These are phyloP conservation scores for Acer negundo DNA, from an alignment of 345 rosid genomes.

Conservation along the genomic window DNA sequence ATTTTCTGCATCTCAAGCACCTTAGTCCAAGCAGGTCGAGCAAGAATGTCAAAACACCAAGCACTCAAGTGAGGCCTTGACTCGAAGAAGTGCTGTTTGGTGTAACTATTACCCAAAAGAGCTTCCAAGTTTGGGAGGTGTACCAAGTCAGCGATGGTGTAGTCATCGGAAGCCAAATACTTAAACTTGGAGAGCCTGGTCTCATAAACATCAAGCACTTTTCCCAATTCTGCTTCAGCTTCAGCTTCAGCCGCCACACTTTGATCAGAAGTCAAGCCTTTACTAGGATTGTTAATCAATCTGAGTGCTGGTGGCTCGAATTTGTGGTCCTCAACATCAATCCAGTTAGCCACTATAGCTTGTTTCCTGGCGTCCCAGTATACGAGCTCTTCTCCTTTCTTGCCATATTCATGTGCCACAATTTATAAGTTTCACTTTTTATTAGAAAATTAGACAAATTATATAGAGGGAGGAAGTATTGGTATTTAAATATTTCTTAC, in stretches of 20 bases:
- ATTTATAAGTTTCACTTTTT: not conserved
- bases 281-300: conserved; percentile 7
- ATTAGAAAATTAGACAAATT: too few relatives aligned
- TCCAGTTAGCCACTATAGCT: conserved; percentile 20
- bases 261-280: conserved; percentile 5
- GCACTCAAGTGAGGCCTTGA: conserved; percentile 15
- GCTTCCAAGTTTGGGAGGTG: conserved; percentile 22
- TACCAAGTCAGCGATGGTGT: conserved; percentile 21
- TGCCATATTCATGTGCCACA: not conserved
- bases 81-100: conserved; percentile 20
- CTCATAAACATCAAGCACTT: conserved; percentile 20
- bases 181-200: conserved; percentile 17
- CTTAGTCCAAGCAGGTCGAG: conserved; percentile 22
- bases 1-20: conserved; percentile 16
- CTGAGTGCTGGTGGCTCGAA: conserved; percentile 18
- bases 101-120: conserved; percentile 6
- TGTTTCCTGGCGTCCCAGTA: conserved; percentile 8
- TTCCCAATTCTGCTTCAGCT: conserved; percentile 3
- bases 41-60: conserved; percentile 18
- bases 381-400: conserved; percentile 22
- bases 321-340: conserved; percentile 23
- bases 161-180: conserved; percentile 19
- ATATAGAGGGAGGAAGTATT: too few relatives aligned
- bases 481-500: not conserved
- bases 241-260: not conserved